phyloP scores from a whole-genome alignment of 768 basidiomycete species.

The Tylopilus rubrobrunneus region DNA sequence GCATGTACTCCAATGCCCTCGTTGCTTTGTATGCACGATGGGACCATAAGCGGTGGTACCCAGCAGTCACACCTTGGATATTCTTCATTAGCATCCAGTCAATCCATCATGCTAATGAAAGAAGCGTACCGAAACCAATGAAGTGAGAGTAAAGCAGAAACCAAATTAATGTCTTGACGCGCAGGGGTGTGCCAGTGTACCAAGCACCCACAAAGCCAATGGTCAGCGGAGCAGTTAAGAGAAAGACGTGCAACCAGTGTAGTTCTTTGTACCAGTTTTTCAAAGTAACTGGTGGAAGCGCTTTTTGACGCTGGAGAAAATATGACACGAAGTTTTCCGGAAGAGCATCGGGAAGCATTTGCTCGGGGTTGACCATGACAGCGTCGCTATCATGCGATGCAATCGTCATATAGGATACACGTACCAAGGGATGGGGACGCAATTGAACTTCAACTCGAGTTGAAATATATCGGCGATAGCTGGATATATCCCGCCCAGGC shows the following conservation, averaged over 20 bases:
- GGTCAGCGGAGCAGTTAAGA: conserved; percentile 1
- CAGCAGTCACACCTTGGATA: conserved; percentile 65
- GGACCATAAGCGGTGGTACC: conserved; percentile 94
- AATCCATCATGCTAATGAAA: not conserved
- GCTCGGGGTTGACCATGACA: conserved; percentile 4
- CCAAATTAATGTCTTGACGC: not conserved
- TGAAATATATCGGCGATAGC: too few relatives aligned
- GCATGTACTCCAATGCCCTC: conserved; percentile 64
- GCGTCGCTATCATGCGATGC: not conserved
- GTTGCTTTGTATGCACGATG: conserved; percentile 91
- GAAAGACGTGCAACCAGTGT: conserved; percentile 6
- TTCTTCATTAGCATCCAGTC: not conserved
- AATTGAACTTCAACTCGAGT: too few relatives aligned
- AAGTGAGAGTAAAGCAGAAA: conserved; percentile 46
- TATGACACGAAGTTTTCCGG: conserved; percentile 11
- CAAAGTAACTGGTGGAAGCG: conserved; percentile 8
- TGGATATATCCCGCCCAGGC: too few relatives aligned
- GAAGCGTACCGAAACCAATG: conserved; percentile 66
- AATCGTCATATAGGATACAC: not conserved
- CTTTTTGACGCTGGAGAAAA: conserved; percentile 2
- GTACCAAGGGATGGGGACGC: not conserved
- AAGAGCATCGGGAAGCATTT: not conserved
- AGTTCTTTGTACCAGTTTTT: conserved; percentile 12
- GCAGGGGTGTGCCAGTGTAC: conserved; percentile 1
- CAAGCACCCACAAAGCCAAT: conserved; percentile 1